Percentiles rank a stretch among this genome's conserved stretches.
These are phyloP conservation scores for Daldinia grandis DNA, from an alignment of 495 filamentous ascomycete genomes.

Conservation along the genomic window DNA sequence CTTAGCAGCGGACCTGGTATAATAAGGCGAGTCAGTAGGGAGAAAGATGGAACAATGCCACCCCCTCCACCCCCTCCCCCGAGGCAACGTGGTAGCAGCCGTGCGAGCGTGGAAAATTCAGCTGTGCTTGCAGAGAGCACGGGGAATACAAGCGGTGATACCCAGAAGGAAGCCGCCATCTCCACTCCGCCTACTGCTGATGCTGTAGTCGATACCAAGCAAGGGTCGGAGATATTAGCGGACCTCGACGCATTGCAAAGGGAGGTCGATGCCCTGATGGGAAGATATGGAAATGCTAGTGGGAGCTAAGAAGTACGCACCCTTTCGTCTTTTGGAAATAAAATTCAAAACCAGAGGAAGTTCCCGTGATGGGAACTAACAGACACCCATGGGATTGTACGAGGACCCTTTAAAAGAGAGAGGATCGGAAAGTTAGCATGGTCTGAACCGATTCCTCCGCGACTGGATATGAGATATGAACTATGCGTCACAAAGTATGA, in stretches of 20 bases:
- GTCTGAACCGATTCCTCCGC: background rate
- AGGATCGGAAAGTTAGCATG: background rate
- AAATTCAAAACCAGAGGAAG: background rate
- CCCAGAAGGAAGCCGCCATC: constrained; percentile 40
- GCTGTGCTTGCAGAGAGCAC: constrained; percentile 27
- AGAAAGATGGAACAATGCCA: constrained; percentile 37
- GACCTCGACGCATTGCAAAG: constrained; percentile 72
- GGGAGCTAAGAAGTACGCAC: constrained; percentile 5
- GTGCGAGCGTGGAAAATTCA: constrained; percentile 55
- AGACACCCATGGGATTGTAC: background rate
- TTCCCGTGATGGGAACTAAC: background rate
- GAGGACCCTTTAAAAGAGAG: background rate
- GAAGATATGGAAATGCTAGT: constrained; percentile 56
- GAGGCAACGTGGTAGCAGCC: constrained; percentile 63
- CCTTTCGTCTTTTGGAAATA: background rate
- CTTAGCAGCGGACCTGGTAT: constrained; percentile 40
- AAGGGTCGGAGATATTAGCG: constrained; percentile 65
- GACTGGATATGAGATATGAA: constrained; percentile 31
- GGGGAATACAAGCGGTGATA: constrained; percentile 24
- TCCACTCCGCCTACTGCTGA: background rate
- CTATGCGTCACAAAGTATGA: constrained; percentile 21
- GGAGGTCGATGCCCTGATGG: constrained; percentile 76
- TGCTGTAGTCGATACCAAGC: constrained; percentile 7
- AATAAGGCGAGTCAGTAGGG: constrained; percentile 38
- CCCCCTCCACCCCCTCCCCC: constrained; percentile 67